A percentile compares a stretch with the other conserved stretches of the same genome.
Conservation (phyloP, 495 filamentous ascomycete genomes). For the Cryomyces minteri region DNA sequence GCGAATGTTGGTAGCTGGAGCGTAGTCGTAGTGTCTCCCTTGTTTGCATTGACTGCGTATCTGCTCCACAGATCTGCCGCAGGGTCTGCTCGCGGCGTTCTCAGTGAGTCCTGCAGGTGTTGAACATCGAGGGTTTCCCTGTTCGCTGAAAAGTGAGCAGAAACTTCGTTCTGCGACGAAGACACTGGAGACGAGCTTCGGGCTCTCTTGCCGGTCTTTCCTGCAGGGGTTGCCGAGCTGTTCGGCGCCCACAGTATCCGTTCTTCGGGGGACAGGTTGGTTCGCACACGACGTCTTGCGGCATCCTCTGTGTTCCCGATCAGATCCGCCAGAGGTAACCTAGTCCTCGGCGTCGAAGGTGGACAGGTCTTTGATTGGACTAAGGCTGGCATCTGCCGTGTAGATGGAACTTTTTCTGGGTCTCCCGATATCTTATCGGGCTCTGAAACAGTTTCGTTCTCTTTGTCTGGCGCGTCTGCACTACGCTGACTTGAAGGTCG, state of each 20-base stretch:
- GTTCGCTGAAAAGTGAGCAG: constrained; percentile 19
- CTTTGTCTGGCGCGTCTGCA: constrained; percentile 14
- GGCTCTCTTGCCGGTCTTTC: constrained; percentile 45
- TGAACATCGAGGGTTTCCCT: constrained; percentile 31
- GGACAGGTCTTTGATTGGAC: background rate
- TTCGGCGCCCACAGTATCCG: constrained; percentile 47
- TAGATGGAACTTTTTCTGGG: background rate
- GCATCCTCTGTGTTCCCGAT: constrained; percentile 49
- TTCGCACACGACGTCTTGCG: constrained; percentile 24
- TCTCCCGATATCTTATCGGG: background rate
- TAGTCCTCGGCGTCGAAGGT: constrained; percentile 55
- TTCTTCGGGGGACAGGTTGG: constrained; percentile 46
- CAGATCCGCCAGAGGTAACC: constrained; percentile 61
- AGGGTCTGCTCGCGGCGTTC: constrained; percentile 67
- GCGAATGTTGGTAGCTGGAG: constrained; percentile 12
- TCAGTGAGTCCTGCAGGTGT: constrained; percentile 35
- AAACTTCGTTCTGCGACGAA: constrained; percentile 39
- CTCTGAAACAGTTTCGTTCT: constrained; percentile 5
- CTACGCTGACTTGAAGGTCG: constrained; percentile 11
- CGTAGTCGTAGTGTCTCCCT: constrained; percentile 7
- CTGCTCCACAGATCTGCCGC: constrained; percentile 75
- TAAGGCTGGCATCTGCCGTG: background rate
- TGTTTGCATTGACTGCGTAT: constrained; percentile 25
- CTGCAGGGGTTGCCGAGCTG: constrained; percentile 31
- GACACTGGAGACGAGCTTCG: constrained; percentile 67